Conservation (phyloP, 495 filamentous ascomycete species). For the Hyaloscypha finlandica region DNA sequence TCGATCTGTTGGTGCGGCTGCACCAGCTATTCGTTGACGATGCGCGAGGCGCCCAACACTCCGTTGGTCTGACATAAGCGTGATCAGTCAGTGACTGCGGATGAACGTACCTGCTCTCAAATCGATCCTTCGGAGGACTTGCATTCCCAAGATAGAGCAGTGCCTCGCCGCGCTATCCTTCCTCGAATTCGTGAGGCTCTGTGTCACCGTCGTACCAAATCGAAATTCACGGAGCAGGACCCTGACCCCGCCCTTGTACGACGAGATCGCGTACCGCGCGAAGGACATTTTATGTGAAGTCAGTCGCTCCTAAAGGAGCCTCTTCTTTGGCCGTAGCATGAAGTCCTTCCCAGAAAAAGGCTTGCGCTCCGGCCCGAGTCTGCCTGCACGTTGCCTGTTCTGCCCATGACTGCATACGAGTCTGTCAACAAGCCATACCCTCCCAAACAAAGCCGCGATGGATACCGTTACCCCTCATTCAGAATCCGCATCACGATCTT, state of each 20-base stretch:
- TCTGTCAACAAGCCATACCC: neutral
- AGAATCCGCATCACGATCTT: neutral
- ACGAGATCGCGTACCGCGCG: neutral
- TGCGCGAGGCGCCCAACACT: neutral
- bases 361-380: neutral
- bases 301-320: neutral
- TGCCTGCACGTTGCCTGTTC: neutral
- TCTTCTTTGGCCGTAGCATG: neutral
- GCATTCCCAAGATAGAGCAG: neutral
- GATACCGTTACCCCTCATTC: slow-evolving; percentile 2
- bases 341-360: neutral
- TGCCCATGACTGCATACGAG: neutral
- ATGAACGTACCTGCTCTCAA: neutral
- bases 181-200: neutral
- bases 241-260: neutral
- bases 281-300: neutral
- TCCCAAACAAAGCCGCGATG: neutral
- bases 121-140: neutral
- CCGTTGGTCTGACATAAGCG: neutral
- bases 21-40: neutral
- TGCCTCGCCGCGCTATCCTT: neutral
- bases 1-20: neutral
- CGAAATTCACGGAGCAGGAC: neutral
- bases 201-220: neutral
- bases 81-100: neutral